Base-by-base conservation (phyloP, 257 asterid genomes). In the Plantago ovata region DNA sequence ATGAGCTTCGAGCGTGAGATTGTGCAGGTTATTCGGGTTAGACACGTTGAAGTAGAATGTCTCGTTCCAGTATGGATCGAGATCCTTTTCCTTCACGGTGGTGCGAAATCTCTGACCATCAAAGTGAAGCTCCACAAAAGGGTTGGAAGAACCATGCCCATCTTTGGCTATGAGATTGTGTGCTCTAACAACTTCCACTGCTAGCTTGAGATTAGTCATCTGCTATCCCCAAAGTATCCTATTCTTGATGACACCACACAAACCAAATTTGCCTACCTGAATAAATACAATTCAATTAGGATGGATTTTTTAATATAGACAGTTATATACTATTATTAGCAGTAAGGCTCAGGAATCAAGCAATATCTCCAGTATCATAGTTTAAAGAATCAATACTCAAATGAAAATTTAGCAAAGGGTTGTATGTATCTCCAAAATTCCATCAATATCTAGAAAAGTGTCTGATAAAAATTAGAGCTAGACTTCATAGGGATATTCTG, bases 171-270 rank as follows among this genome's bases (percentile, higher is more conserved):
- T 54, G 40, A 91, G 94, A 72, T 91, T 83, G 82, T 81, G 86
- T 58, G 90, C 96, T n/a, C 96, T 70, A 69, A 76, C 85, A 53
- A 91, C 94, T 73, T 85, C 92, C 66, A 85, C 94, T 9, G 80
- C 98, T 62, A 91, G 84, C 85, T 87, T 91, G 66, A 81, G 85
- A 63, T 81, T 84, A 75, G 62, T 81, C 98, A 90, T 90, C 60
- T 61, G 42, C 15, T 64, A 44, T 33, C 36, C 50, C n/a, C 40
- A 52, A 47, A 21, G 55, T 12, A 49, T 9, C 55, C 28, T 20
- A 56, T 20, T 46, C 52, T 46, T 46, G 52, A 7, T 54, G 12
- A 42, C 32, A n/a, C 6, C 36, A 28, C 36, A 28, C 36, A 28
- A 4, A 28, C 36, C 4, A 28, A 28, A 28, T 1, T 28, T 57